Evolutionary conservation across 2,329 filamentous ascomycete genomes (phyloP).

Genomic region (Fusarium musae): DNA sequence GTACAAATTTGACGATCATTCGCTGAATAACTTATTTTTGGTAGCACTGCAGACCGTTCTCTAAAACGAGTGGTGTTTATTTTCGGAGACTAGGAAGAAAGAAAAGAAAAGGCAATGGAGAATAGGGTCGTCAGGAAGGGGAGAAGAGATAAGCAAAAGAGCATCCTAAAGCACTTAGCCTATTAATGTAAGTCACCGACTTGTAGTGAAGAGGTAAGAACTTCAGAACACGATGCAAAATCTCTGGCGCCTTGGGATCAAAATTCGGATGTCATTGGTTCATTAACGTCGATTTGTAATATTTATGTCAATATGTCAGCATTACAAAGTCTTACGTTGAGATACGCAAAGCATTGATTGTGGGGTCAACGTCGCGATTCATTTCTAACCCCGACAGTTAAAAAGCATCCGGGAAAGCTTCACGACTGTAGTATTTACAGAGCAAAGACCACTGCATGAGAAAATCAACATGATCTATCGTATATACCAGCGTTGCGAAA

Average conservation of each 20-base stretch:
- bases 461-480: too few relatives aligned
- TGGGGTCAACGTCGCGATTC: not conserved
- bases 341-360: not conserved
- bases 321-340: not conserved
- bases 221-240: not conserved
- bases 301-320: not conserved
- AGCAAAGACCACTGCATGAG: too few relatives aligned
- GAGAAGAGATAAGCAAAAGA: not conserved
- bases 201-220: fast-evolving
- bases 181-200: not conserved
- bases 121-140: fast-evolving
- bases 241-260: not conserved
- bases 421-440: not conserved
- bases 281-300: not conserved
- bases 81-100: not conserved
- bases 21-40: not conserved
- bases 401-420: not conserved
- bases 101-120: not conserved
- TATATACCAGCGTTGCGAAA: too few relatives aligned
- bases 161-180: not conserved
- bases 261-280: not conserved
- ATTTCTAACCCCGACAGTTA: not conserved
- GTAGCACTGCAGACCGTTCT: not conserved
- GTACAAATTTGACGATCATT: not conserved
- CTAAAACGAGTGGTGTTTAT: fast-evolving